These are phyloP conservation scores for Pythium brassicae DNA, from an alignment of 352 stramenopile species.

Conservation along the genomic window DNA sequence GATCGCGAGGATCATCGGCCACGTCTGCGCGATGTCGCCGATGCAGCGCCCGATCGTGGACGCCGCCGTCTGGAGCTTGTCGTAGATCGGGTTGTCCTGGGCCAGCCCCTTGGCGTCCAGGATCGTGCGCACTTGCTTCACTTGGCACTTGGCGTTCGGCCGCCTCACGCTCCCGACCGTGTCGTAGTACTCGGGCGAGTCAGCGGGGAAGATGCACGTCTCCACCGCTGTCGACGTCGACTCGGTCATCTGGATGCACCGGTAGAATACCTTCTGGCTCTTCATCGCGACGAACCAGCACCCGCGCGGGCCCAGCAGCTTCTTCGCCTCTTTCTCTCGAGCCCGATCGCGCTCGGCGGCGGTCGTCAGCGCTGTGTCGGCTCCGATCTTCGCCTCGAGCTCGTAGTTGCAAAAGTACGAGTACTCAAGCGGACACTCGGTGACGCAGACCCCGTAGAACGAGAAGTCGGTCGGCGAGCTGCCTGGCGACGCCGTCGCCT, in stretches of 20 bases:
- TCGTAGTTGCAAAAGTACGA: conserved; percentile 80
- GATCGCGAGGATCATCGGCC: conserved; percentile 41
- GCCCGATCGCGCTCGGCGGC: conserved; percentile 36
- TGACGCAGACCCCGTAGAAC: conserved; percentile 75
- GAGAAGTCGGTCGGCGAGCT: conserved; percentile 35
- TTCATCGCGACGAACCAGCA: conserved; percentile 71
- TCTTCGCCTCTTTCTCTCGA: conserved; percentile 37
- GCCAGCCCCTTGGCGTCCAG: conserved; percentile 50
- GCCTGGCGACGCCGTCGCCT: conserved; percentile 39
- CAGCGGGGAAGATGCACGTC: conserved; percentile 64
- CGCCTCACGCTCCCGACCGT: conserved; percentile 31
- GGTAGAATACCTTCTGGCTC: conserved; percentile 68
- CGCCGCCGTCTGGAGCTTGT: conserved; percentile 48
- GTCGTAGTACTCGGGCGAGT: conserved; percentile 68
- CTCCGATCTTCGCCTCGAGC: conserved; percentile 45
- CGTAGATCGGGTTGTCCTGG: conserved; percentile 71
- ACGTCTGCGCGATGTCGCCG: conserved; percentile 64
- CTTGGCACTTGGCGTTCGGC: conserved; percentile 69
- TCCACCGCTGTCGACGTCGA: conserved; percentile 56
- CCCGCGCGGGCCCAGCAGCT: conserved; percentile 26
- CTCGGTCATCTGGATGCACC: conserved; percentile 69
- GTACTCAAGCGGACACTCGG: conserved; percentile 31
- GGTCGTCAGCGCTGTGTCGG: conserved; percentile 29
- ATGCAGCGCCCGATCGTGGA: conserved; percentile 55
- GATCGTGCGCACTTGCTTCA: conserved; percentile 58